These are phyloP conservation scores for Chlorophyllum brunneum DNA, from an alignment of 768 basidiomycete genomes.

Conservation along the genomic window DNA sequence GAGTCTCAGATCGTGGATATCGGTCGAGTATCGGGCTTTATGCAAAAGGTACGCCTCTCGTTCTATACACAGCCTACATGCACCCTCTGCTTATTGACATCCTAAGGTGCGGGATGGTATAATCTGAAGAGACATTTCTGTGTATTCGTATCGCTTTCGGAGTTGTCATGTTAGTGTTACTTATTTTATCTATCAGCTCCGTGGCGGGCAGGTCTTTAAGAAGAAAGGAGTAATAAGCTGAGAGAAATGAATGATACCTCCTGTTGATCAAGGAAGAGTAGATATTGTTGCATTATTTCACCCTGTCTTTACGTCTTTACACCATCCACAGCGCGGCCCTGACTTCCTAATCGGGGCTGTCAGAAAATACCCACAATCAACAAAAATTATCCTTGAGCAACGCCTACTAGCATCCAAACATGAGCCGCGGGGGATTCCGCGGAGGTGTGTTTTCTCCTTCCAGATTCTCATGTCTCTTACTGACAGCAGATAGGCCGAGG, in stretches of 20 bases:
- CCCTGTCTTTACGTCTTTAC: too few species aligned
- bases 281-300: background rate
- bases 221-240: too few species aligned
- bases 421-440: constrained; percentile 12
- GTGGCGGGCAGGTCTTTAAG: background rate
- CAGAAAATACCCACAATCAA: constrained; percentile 8
- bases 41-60: constrained; percentile 67
- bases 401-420: background rate
- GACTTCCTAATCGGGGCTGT: constrained; percentile 3
- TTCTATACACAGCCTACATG: background rate
- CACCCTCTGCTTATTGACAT: background rate
- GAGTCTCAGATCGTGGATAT: constrained; percentile 81
- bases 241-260: too few species aligned
- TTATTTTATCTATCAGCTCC: constrained; percentile 14
- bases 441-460: background rate
- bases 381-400: constrained; percentile 5
- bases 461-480: background rate
- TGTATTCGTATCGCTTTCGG: constrained; percentile 17
- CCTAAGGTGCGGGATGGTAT: constrained; percentile 58
- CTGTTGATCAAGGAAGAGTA: background rate
- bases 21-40: constrained; percentile 82
- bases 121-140: constrained; percentile 30
- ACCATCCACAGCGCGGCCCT: too few species aligned
- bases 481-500: constrained; percentile 43
- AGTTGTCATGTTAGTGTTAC: constrained; percentile 14